Evolutionary conservation across 441 rosid genomes (phyloP).

Genomic region (Sinapis alba): DNA sequence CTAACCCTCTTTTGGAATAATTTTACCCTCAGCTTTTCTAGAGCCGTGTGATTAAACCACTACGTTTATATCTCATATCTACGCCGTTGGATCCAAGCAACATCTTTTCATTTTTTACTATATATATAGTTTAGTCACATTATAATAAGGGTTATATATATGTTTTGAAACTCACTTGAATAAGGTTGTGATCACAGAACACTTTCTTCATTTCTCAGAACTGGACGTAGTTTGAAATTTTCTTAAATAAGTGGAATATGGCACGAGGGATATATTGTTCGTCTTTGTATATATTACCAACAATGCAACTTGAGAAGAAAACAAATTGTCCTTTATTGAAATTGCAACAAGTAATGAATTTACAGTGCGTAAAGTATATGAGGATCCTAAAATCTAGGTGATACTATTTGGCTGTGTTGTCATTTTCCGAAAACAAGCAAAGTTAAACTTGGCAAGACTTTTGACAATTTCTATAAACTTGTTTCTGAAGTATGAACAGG

Average conservation of each 20-base stretch:
- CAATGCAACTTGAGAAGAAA: constrained; percentile 4
- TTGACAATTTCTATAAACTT: background rate
- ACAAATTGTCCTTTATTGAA: constrained; percentile 9
- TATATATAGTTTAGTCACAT: background rate
- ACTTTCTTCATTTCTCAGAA: background rate
- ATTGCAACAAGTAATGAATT: background rate
- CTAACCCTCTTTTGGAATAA: constrained; percentile 43
- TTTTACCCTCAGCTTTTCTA: constrained; percentile 34
- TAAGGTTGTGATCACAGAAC: constrained; percentile 4
- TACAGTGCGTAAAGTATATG: constrained; percentile 22
- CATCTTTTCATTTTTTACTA: constrained; percentile 12
- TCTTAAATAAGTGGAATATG: constrained; percentile 4
- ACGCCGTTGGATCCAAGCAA: constrained; percentile 38
- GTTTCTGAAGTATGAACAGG: background rate
- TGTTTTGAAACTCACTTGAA: background rate
- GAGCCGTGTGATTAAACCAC: constrained; percentile 40
- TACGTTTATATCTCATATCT: constrained; percentile 37
- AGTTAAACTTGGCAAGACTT: constrained; percentile 9
- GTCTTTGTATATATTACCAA: background rate
- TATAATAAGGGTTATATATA: background rate
- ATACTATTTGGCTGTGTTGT: constrained; percentile 22
- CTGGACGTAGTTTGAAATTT: background rate
- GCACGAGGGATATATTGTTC: constrained; percentile 16
- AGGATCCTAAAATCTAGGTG: constrained; percentile 28
- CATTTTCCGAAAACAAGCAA: constrained; percentile 25